Evolutionary conservation across 2,329 filamentous ascomycete species (phyloP).

Genomic region (Mycosphaerella sp.): DNA sequence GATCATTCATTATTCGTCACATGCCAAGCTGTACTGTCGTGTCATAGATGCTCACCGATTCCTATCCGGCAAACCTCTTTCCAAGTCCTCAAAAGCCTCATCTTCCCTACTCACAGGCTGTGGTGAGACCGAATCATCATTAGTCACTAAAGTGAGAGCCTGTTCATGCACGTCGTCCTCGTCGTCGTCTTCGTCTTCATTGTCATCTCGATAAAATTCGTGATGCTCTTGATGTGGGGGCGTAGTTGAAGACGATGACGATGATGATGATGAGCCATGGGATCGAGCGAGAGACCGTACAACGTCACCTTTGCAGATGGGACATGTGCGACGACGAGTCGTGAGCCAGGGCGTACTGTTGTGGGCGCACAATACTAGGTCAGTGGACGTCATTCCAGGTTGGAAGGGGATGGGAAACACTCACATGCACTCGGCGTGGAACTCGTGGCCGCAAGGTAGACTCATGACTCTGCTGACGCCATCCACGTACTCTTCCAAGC

Average conservation of each 20-base stretch:
- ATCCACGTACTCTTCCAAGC: conserved; percentile 91
- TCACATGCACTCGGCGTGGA: conserved; percentile 98
- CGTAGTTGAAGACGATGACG: conserved; percentile 14
- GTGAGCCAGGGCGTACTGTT: conserved; percentile 94
- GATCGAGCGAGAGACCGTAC: conserved; percentile 49
- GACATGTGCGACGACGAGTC: conserved; percentile 90
- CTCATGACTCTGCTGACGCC: conserved; percentile 95
- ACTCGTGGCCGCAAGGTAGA: conserved; percentile 93
- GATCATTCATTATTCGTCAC: too few relatives aligned
- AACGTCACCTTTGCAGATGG: conserved; percentile 97
- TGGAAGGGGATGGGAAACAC: conserved; percentile 37
- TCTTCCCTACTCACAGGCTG: conserved; percentile 31
- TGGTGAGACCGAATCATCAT: conserved; percentile 30
- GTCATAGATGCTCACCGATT: conserved; percentile 10
- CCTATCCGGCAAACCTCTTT: conserved; percentile 28
- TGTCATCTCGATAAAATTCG: conserved; percentile 15
- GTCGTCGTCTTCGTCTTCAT: conserved; percentile 26
- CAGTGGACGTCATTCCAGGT: background rate
- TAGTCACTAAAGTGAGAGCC: conserved; percentile 25
- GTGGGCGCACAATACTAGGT: conserved; percentile 1
- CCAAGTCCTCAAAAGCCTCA: conserved; percentile 34
- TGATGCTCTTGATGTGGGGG: conserved; percentile 7
- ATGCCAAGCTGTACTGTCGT: background rate
- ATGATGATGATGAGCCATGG: conserved; percentile 16
- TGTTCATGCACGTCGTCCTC: conserved; percentile 32